Percentiles rank a stretch among this genome's conserved stretches.
Evolutionary conservation across 2,329 filamentous ascomycete species (phyloP).

Genomic region (Hortaea werneckii): DNA sequence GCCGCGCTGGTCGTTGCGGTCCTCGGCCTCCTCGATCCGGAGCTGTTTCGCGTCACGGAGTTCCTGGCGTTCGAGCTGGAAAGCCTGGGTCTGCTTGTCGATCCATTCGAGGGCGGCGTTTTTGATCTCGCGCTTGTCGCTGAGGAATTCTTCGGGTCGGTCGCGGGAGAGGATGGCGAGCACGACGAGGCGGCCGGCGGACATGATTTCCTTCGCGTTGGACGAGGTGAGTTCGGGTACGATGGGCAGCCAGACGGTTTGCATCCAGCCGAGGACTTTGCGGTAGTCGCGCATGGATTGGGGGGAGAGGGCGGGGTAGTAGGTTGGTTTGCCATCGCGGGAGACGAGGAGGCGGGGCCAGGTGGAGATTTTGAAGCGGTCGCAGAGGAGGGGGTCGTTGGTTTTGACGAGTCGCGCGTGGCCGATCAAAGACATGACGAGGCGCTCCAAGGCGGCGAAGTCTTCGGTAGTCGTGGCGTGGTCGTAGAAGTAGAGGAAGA

Average conservation of each 20-base stretch:
- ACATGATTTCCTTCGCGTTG: slow-evolving; percentile 92
- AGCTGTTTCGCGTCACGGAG: slow-evolving; percentile 89
- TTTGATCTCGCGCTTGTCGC: slow-evolving; percentile 82
- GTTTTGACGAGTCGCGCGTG: slow-evolving; percentile 91
- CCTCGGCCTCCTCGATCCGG: slow-evolving; percentile 90
- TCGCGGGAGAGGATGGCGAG: slow-evolving; percentile 77
- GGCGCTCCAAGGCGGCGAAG: slow-evolving; percentile 74
- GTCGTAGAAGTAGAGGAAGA: slow-evolving; percentile 97
- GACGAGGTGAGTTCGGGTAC: slow-evolving; percentile 86
- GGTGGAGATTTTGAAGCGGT: slow-evolving; percentile 88
- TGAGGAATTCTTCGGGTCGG: slow-evolving; percentile 65
- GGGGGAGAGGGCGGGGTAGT: slow-evolving; percentile 79
- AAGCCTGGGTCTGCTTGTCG: slow-evolving; percentile 85
- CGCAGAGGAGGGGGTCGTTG: slow-evolving; percentile 60
- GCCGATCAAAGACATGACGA: slow-evolving; percentile 80
- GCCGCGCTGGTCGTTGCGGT: slow-evolving; percentile 80
- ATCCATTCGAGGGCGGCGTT: slow-evolving; percentile 95
- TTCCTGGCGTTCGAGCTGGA: slow-evolving; percentile 88
- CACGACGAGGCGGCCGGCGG: slow-evolving; percentile 84
- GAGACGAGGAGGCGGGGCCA: slow-evolving; percentile 91
- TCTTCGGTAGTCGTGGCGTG: slow-evolving; percentile 89
- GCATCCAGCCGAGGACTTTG: slow-evolving; percentile 83
- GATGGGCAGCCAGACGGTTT: slow-evolving; percentile 88
- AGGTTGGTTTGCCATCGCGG: slow-evolving; percentile 77
- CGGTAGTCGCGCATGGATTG: slow-evolving; percentile 84